Percentiles rank a stretch among this genome's conserved stretches.
Conservation (phyloP, 345 rosid species). For the Cochlearia excelsa region DNA sequence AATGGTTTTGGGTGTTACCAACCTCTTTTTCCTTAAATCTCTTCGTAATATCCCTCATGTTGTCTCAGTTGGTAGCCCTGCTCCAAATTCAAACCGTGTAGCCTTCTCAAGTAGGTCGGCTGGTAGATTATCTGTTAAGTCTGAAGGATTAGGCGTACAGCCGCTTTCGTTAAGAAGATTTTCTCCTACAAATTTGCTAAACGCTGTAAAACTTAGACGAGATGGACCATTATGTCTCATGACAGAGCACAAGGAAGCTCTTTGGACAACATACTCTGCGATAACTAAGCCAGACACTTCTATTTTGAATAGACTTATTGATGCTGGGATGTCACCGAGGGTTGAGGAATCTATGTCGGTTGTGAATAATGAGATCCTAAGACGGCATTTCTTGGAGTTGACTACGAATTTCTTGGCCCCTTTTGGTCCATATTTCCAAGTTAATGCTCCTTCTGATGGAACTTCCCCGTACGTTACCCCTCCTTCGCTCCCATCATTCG, state of each 20-base stretch:
- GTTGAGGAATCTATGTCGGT: conserved; percentile 99
- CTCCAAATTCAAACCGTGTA: conserved; percentile 56
- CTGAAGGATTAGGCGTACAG: conserved; percentile 73
- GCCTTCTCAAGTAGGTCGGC: conserved; percentile 58
- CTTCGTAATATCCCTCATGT: conserved; percentile 80
- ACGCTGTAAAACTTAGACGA: conserved; percentile 77
- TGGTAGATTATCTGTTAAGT: conserved; percentile 63
- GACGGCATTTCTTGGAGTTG: conserved; percentile 95
- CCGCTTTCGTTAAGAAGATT: conserved; percentile 79
- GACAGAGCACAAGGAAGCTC: conserved; percentile 98
- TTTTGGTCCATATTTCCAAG: conserved; percentile 86
- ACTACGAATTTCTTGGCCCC: conserved; percentile 96
- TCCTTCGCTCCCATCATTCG: conserved; percentile 69
- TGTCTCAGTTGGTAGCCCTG: conserved; percentile 86
- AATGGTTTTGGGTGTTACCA: conserved; percentile 92
- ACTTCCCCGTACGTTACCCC: conserved; percentile 87
- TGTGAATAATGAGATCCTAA: conserved; percentile 90
- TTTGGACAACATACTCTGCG: conserved; percentile 82
- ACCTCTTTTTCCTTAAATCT: conserved; percentile 88
- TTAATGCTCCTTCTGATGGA: conserved; percentile 79
- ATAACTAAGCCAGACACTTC: conserved; percentile 95
- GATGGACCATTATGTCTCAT: conserved; percentile 96
- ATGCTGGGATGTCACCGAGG: conserved; percentile 92
- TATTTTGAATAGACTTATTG: conserved; percentile 85
- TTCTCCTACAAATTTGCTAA: conserved; percentile 80